phyloP scores from a whole-genome alignment of 805 yeast genomes.

The Saccharomycopsis sp. region DNA sequence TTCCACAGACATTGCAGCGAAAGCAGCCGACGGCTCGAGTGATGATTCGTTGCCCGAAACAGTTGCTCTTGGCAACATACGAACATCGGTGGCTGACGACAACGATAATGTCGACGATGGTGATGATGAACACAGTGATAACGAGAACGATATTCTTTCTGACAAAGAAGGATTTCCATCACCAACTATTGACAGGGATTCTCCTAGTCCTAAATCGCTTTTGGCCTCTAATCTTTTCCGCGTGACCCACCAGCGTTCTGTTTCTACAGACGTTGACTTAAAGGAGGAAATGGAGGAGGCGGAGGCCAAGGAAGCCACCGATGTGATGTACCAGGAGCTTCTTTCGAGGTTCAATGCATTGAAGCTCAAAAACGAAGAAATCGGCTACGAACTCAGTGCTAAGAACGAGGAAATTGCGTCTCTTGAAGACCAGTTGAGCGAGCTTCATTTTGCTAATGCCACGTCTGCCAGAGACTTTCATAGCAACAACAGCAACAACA shows the following conservation, averaged over 20 bases:
- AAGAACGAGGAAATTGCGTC: not conserved
- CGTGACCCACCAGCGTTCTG: not conserved
- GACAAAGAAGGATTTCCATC: conserved; percentile 1
- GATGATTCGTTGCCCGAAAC: too few relatives aligned
- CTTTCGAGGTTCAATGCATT: not conserved
- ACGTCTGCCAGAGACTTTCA: not conserved
- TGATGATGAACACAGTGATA: not conserved
- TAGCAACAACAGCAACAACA: not conserved
- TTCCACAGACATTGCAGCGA: too few relatives aligned
- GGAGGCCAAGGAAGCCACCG: not conserved
- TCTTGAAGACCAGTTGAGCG: not conserved
- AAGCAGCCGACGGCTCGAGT: too few relatives aligned
- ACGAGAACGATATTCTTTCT: not conserved
- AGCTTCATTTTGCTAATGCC: not conserved
- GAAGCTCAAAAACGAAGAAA: not conserved
- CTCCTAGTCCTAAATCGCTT: not conserved
- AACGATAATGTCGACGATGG: not conserved
- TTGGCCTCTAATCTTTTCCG: not conserved
- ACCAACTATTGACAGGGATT: not conserved
- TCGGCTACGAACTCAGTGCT: not conserved
- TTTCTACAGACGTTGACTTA: not conserved
- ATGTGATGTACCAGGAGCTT: not conserved
- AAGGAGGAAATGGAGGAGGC: not conserved
- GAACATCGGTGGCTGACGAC: not conserved
- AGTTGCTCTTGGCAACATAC: too few relatives aligned